Conservation (phyloP, 2,329 filamentous ascomycete species). For the Colletotrichum destructivum region DNA sequence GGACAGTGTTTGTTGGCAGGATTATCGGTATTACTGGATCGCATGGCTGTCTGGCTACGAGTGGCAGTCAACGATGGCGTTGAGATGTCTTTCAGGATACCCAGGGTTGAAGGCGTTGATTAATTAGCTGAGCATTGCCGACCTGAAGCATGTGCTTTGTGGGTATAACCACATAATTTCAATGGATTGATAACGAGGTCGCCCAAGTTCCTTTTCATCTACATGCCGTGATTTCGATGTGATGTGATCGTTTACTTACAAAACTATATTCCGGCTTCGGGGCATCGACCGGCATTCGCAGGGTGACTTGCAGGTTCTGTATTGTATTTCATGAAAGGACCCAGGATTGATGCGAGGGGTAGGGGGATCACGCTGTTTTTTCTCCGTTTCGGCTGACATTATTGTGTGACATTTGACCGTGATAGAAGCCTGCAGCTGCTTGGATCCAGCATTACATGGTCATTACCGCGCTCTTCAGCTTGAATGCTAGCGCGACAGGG, state of each 20-base stretch:
- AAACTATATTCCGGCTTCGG: not conserved
- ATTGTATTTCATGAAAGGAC: not conserved
- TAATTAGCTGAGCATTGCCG: not conserved
- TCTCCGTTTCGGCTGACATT: not conserved
- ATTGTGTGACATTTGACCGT: no score
- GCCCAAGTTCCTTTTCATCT: not conserved
- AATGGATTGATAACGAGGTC: no score
- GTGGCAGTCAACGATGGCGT: not conserved
- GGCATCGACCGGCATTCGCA: not conserved
- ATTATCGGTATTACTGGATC: not conserved
- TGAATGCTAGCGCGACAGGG: slow-evolving; percentile 9
- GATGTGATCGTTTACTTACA: not conserved
- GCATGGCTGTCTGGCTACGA: not conserved
- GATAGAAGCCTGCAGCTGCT: not conserved
- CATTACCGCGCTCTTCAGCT: not conserved
- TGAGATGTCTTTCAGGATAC: not conserved
- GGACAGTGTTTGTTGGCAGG: not conserved
- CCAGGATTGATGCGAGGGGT: not conserved
- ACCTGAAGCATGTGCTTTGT: no score
- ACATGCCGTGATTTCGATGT: no score
- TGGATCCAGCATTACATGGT: not conserved
- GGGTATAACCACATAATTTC: no score
- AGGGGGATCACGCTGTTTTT: not conserved
- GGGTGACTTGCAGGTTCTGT: not conserved
- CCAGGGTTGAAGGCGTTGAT: not conserved